A percentile compares a stretch with the other conserved stretches of the same genome.
These are phyloP conservation scores for Aulographum hederae DNA, from an alignment of 2,329 filamentous ascomycete species.

Conservation along the genomic window DNA sequence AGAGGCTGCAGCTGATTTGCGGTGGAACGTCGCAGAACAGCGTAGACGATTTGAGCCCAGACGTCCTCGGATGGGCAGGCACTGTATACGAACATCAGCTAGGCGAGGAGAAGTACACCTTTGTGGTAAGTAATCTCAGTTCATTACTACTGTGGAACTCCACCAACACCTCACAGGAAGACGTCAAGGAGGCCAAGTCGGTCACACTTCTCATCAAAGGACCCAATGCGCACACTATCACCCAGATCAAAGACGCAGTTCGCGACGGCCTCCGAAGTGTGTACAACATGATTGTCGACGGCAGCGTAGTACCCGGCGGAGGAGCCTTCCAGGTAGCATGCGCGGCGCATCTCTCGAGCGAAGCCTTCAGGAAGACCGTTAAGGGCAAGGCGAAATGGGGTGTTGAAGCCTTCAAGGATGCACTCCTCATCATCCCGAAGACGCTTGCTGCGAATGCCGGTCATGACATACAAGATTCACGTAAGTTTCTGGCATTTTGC, in stretches of 20 bases:
- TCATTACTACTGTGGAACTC: conserved; percentile 6
- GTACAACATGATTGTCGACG: conserved; percentile 99
- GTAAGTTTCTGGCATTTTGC: conserved; percentile 34
- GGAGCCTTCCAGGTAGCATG: conserved; percentile 94
- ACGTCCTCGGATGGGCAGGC: conserved; percentile 87
- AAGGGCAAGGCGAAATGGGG: conserved; percentile 98
- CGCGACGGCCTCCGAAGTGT: conserved; percentile 88
- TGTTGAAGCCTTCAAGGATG: conserved; percentile 87
- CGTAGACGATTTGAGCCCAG: conserved; percentile 77
- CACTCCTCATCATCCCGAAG: conserved; percentile 89
- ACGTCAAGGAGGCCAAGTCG: conserved; percentile 96
- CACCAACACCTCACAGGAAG: conserved; percentile 40
- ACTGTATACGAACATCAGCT: conserved; percentile 93
- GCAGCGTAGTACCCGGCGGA: conserved; percentile 81
- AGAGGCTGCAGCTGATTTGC: conserved; percentile 86
- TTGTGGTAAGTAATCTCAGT: conserved; percentile 34
- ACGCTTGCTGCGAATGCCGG: conserved; percentile 90
- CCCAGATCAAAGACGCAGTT: conserved; percentile 91
- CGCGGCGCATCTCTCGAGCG: conserved; percentile 69
- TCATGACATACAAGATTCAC: conserved; percentile 87
- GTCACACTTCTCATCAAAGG: conserved; percentile 97
- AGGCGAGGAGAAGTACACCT: conserved; percentile 98
- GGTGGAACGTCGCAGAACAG: conserved; percentile 88
- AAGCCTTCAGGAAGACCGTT: conserved; percentile 71
- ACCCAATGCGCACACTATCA: conserved; percentile 89